phyloP scores from a whole-genome alignment of 192 early-diverging fungal genomes.

The Dispira parvispora region DNA sequence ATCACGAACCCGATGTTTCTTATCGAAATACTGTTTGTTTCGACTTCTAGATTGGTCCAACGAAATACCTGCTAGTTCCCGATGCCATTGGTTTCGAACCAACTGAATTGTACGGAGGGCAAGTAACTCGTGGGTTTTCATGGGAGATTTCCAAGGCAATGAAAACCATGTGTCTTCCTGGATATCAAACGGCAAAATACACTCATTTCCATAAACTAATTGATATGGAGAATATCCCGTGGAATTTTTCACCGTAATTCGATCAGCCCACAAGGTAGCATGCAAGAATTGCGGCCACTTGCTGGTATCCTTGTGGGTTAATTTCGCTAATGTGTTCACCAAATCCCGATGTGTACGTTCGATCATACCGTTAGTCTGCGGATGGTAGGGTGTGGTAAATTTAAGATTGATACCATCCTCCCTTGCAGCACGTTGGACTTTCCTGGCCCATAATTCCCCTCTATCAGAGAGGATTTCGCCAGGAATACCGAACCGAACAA shows the following conservation, averaged over 20 bases:
- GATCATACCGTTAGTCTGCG: too few relatives aligned
- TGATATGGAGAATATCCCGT: slow-evolving; percentile 3
- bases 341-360: slow-evolving; percentile 12
- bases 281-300: slow-evolving; percentile 8
- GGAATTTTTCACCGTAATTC: background rate
- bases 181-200: slow-evolving; percentile 10
- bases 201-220: slow-evolving; percentile 9
- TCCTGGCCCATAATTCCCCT: slow-evolving; percentile 7
- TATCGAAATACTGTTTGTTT: slow-evolving; percentile 7
- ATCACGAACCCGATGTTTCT: background rate
- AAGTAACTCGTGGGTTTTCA: slow-evolving; percentile 3
- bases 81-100: background rate
- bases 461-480: slow-evolving; percentile 8
- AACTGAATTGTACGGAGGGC: background rate
- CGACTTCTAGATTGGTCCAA: background rate
- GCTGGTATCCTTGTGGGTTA: background rate
- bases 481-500: slow-evolving; percentile 10
- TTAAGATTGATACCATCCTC: background rate
- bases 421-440: background rate
- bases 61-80: slow-evolving; percentile 2
- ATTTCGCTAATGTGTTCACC: background rate
- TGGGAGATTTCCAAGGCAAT: background rate
- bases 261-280: slow-evolving; percentile 11
- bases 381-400: slow-evolving; percentile 12
- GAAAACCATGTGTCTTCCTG: background rate